Base-by-base conservation (phyloP, 2,329 filamentous ascomycete species). In the Curvularia hawaiiensis region DNA sequence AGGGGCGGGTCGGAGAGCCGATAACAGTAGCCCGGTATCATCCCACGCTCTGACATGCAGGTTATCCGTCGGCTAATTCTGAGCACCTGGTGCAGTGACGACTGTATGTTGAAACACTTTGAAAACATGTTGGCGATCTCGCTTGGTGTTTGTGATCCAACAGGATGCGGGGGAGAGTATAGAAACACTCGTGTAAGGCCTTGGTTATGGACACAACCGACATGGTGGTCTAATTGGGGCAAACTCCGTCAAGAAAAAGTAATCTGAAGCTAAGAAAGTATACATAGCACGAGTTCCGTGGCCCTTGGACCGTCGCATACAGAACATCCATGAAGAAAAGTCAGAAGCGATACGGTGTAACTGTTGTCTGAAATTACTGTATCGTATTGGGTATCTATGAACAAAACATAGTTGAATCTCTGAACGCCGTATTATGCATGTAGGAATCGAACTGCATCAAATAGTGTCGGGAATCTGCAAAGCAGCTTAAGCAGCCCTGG, bases 401-500 rank as follows among this genome's bases (percentile, higher is more conserved):
- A 44, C 28, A 18, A 51, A 26, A 38, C 5, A 50, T 16, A 22
- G 22, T 48, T 35, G 22, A 8, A 54, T 35, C 18, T 14, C 53
- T 26, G 45, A 35, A 56, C 56, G 59, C 56, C 61, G 44, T 33
- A 31, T 41, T 7, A 50, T 56, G 50, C 54, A 48, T 43, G 30
- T 38, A 38, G 31, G 12, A 40, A 47, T 44, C 28, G 35, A 51
- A 20, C 20, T 22, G 18, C 30, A 12, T 50, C 18, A 24, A 41
- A 16, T 28, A 18, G 5, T 31, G 24, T 18, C 9, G 9, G 9
- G 5, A 54, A 26, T 39, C 24, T 35, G n/a, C 14, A 26, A 45
- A 20, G 7, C 14, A 50, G 5, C 26, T 65, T 30, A 64, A 16
- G 50, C 54, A 35, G 69, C 76, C 68, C 77, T 83, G 61, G 63